phyloP scores from a whole-genome alignment of 129 eudicot species.

The Helichrysum umbraculigerum region DNA sequence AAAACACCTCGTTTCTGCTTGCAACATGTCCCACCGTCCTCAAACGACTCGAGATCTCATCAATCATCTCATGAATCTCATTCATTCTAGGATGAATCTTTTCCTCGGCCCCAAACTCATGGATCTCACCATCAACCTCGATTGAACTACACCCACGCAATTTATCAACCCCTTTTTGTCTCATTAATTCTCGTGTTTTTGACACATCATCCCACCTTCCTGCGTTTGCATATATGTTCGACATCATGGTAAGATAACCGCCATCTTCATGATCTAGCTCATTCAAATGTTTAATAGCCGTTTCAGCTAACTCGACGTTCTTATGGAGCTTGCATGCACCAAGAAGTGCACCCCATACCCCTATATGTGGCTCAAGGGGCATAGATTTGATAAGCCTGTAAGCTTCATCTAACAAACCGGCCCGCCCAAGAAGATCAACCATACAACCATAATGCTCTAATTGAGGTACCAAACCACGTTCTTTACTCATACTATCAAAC shows the following conservation, averaged over 20 bases:
- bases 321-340: slow-evolving; percentile 51
- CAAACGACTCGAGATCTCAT: slow-evolving; percentile 31
- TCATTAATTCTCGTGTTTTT: slow-evolving; percentile 38
- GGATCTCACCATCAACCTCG: slow-evolving; percentile 46
- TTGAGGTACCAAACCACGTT: slow-evolving; percentile 32
- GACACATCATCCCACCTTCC: slow-evolving; percentile 52
- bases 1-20: slow-evolving; percentile 36
- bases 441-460: slow-evolving; percentile 54
- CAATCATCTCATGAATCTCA: slow-evolving; percentile 31
- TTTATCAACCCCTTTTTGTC: slow-evolving; percentile 41
- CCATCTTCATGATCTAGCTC: slow-evolving; percentile 42
- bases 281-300: slow-evolving; percentile 35
- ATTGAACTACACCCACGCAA: slow-evolving; percentile 53
- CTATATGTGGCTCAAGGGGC: slow-evolving; percentile 43
- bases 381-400: slow-evolving; percentile 31
- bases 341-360: slow-evolving; percentile 52
- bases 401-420: slow-evolving; percentile 53
- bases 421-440: slow-evolving; percentile 55
- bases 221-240: slow-evolving; percentile 46
- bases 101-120: slow-evolving; percentile 48
- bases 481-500: slow-evolving; percentile 36
- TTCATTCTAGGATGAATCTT: slow-evolving; percentile 29
- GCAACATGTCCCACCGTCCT: slow-evolving; percentile 29
- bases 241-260: slow-evolving; percentile 48
- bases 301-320: slow-evolving; percentile 52